These are phyloP conservation scores for Fusarium beomiforme DNA, from an alignment of 2,329 filamentous ascomycete genomes.

Conservation along the genomic window DNA sequence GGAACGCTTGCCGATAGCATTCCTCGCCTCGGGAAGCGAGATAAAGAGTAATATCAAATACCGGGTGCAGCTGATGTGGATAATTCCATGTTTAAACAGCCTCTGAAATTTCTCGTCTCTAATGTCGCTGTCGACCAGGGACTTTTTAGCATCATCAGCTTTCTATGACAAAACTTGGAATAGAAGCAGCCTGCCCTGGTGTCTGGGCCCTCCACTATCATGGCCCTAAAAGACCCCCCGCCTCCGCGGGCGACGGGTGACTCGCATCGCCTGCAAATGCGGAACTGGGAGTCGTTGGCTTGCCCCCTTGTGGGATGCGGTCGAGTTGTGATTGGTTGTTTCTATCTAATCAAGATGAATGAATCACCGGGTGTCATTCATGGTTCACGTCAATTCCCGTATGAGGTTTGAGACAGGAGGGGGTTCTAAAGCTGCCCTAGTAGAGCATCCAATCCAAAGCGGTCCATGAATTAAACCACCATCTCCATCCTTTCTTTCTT, in stretches of 20 bases:
- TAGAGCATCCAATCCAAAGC: conserved; percentile 25
- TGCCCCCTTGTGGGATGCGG: conserved; percentile 47
- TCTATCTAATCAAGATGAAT: conserved; percentile 15
- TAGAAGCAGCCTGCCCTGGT: not conserved
- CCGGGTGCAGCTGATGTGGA: not conserved
- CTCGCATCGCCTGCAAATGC: conserved; percentile 56
- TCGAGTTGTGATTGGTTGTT: conserved; percentile 44
- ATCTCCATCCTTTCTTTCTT: not conserved
- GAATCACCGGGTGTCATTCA: conserved; percentile 41
- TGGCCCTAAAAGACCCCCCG: conserved; percentile 7
- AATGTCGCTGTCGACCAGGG: not conserved
- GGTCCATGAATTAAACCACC: conserved; percentile 18
- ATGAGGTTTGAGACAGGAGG: conserved; percentile 5
- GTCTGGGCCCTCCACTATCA: not conserved
- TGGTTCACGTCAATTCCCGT: conserved; percentile 23
- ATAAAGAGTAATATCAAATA: not conserved
- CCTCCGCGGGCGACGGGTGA: conserved; percentile 53
- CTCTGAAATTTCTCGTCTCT: not conserved
- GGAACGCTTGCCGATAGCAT: not conserved
- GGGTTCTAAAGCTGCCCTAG: conserved; percentile 4
- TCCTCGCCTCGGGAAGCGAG: conserved; percentile 5
- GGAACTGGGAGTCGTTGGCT: conserved; percentile 7
- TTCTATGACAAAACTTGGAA: not conserved
- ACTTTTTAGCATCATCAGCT: conserved; percentile 2
- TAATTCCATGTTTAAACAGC: not conserved